Evolutionary conservation across 1,284 basidiomycete genomes (phyloP).

Genomic region (Leccinum solheimii): DNA sequence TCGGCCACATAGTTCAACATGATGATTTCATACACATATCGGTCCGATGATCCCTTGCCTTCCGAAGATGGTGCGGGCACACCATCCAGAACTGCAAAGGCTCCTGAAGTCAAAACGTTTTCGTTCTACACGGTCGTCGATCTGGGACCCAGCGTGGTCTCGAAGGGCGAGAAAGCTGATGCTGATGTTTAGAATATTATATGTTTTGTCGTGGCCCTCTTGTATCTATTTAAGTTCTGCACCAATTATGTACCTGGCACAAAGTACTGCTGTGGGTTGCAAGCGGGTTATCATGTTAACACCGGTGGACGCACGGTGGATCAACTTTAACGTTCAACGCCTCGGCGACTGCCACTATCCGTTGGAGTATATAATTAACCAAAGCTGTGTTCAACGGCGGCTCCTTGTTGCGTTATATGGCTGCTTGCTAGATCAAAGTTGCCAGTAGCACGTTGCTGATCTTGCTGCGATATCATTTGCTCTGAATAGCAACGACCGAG

Average conservation of each 20-base stretch:
- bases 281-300: not conserved
- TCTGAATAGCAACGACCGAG: not conserved
- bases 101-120: constrained; percentile 79
- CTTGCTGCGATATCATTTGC: not conserved
- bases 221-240: not conserved
- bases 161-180: constrained; percentile 51
- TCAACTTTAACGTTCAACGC: not conserved
- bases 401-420: not conserved
- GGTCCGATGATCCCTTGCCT: constrained; percentile 76
- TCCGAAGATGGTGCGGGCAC: constrained; percentile 58
- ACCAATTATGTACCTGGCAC: not conserved
- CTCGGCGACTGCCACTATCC: not conserved
- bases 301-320: not conserved
- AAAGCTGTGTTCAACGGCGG: not conserved
- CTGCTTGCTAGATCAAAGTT: not conserved
- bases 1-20: constrained; percentile 74
- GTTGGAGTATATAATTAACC: not conserved
- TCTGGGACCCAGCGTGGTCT: constrained; percentile 67
- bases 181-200: constrained; percentile 23
- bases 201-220: not conserved
- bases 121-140: constrained; percentile 83
- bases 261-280: not conserved
- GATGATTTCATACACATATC: constrained; percentile 89
- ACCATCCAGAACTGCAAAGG: constrained; percentile 45
- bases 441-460: not conserved